These are phyloP conservation scores for Barnettozyma sucrosica DNA, from an alignment of 805 yeast species.

Conservation along the genomic window DNA sequence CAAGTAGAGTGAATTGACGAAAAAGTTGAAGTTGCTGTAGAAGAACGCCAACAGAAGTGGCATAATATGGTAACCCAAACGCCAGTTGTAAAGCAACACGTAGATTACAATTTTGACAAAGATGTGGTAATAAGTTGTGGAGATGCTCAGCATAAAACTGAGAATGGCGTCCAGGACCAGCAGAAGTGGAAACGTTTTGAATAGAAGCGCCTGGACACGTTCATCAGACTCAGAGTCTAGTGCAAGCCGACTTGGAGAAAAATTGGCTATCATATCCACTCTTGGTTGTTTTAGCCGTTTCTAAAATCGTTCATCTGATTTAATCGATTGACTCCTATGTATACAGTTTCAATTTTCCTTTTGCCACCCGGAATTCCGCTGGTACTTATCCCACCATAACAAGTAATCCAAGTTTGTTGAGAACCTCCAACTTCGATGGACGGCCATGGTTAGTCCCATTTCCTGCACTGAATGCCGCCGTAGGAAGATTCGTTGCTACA, in stretches of 20 bases:
- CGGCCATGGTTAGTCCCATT: slow-evolving; percentile 11
- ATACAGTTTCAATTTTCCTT: not conserved
- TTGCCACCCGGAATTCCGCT: not conserved
- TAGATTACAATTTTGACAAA: slow-evolving; percentile 6
- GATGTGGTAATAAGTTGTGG: slow-evolving; percentile 5
- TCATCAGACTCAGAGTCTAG: slow-evolving; percentile 5
- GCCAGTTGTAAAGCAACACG: slow-evolving; percentile 5
- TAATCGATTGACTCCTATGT: too few species aligned
- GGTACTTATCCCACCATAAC: not conserved
- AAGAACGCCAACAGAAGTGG: slow-evolving; percentile 4
- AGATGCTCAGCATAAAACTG: slow-evolving; percentile 4
- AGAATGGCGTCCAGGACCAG: slow-evolving; percentile 1
- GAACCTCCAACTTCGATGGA: not conserved
- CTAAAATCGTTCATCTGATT: too few species aligned
- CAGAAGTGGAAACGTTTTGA: slow-evolving; percentile 5
- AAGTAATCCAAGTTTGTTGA: too few species aligned
- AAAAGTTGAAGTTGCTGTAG: slow-evolving; percentile 8
- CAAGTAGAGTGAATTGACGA: slow-evolving; percentile 7
- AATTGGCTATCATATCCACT: slow-evolving; percentile 8
- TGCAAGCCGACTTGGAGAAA: not conserved
- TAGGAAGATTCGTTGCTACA: slow-evolving; percentile 22
- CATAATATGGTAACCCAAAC: not conserved
- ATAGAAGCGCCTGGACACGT: slow-evolving; percentile 6
- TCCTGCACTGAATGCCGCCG: slow-evolving; percentile 25
- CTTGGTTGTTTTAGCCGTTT: too few species aligned